These are phyloP conservation scores for Petunia secreta DNA, from an alignment of 257 asterid genomes.

Conservation along the genomic window DNA sequence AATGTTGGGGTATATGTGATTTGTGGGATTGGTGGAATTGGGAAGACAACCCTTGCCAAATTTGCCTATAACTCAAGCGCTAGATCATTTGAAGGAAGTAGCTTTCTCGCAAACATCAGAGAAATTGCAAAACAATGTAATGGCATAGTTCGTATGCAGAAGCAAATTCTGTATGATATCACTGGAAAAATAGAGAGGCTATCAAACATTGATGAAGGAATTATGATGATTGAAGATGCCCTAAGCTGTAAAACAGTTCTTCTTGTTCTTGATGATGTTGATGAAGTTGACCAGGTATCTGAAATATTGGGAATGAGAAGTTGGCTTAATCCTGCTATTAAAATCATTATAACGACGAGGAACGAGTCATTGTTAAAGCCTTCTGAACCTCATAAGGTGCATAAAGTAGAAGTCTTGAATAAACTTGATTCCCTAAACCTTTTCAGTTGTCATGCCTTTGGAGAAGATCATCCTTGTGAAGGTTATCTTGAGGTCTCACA, in stretches of 20 bases:
- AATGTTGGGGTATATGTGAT: constrained; percentile 29
- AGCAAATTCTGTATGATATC: constrained; percentile 30
- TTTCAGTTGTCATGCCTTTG: constrained; percentile 23
- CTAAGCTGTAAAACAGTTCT: constrained; percentile 23
- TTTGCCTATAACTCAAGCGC: constrained; percentile 19
- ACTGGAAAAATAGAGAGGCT: constrained; percentile 12
- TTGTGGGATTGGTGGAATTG: constrained; percentile 39
- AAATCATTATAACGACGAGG: constrained; percentile 31
- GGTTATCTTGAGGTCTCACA: not conserved
- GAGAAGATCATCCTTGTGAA: constrained; percentile 22
- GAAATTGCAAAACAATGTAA: constrained; percentile 25
- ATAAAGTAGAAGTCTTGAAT: constrained; percentile 9
- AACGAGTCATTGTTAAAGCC: constrained; percentile 17
- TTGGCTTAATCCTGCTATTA: constrained; percentile 28
- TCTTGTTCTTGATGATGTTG: constrained; percentile 37
- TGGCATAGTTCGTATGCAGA: constrained; percentile 32
- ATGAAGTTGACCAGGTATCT: constrained; percentile 32
- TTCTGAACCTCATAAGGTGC: constrained; percentile 21
- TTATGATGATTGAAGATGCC: constrained; percentile 27
- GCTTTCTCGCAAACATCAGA: constrained; percentile 31
- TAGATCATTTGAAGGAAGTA: constrained; percentile 31
- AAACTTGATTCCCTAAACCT: constrained; percentile 20
- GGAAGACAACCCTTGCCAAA: constrained; percentile 36
- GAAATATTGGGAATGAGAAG: constrained; percentile 26
- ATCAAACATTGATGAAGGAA: constrained; percentile 31